Base-by-base conservation (phyloP, 192 early-diverging fungal genomes). In the Fimicolochytrium jonesii region DNA sequence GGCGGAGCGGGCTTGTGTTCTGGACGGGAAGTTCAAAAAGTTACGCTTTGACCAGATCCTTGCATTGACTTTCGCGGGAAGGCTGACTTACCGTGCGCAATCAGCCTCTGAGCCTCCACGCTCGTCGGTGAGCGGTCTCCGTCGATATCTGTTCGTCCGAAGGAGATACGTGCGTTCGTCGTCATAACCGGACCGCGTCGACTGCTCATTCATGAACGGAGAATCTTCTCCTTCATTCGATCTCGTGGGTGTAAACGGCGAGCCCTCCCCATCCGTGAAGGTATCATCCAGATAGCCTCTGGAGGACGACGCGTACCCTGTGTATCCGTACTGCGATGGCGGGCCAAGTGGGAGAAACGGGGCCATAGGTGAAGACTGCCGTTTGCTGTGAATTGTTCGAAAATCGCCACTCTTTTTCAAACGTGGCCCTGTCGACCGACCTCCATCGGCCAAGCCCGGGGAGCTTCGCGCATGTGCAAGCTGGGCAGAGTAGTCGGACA, bases 321-420 rank as follows among this genome's bases (percentile, higher is more conserved):
- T 43, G 32, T 22, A n/a, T 18, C 57, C 57, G 32, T 59, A 59
- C 28, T 41, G 37, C 26, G 41, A 31, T 17, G 37, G 31, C 28
- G 32, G 20, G 7, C 18, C 23, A 6, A n/a, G n/a, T n/a, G n/a
- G n/a, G n/a, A n/a, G n/a, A n/a, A n/a, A n/a, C n/a, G n/a, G n/a
- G n/a, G n/a, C n/a, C n/a, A n/a, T n/a, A n/a, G n/a, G n/a, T n/a
- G n/a, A n/a, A n/a, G n/a, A n/a, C n/a, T n/a, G n/a, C n/a, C n/a
- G n/a, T n/a, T n/a, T n/a, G n/a, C n/a, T n/a, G n/a, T n/a, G n/a
- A n/a, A n/a, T n/a, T n/a, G 37, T 32, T 44, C 44, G 39, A 17
- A 59, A 44, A 17, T 59, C 43, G 26, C 42, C 17, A 3, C 57
- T 59, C 57, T 45, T 59, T 31, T 59, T 59, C 9, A 59, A 30